A percentile compares a stretch with the other conserved stretches of the same genome.
Evolutionary conservation across 2,329 filamentous ascomycete genomes (phyloP).

Genomic region (Neofusicoccum sp.): DNA sequence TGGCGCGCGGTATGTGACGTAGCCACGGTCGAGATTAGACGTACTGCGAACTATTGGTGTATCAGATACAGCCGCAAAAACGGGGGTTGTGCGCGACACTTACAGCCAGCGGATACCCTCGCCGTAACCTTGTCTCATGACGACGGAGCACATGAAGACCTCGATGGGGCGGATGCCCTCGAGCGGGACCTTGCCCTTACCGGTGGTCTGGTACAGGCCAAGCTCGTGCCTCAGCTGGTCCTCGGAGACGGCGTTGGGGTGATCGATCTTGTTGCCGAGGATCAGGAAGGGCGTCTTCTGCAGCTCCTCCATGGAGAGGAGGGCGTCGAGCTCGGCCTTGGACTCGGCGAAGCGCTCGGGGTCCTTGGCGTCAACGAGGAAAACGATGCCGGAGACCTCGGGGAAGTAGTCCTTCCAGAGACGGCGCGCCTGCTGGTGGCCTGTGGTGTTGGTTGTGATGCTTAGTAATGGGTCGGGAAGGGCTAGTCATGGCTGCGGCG

Average conservation of each 20-base stretch:
- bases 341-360: conserved; percentile 90
- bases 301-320: conserved; percentile 95
- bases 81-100: too few species aligned
- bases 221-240: conserved; percentile 91
- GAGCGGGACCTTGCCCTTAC: conserved; percentile 89
- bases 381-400: conserved; percentile 72
- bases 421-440: conserved; percentile 39
- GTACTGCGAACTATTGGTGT: background rate
- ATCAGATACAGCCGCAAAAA: background rate
- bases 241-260: conserved; percentile 92
- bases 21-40: background rate
- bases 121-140: conserved; percentile 83
- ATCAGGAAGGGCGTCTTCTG: conserved; percentile 93
- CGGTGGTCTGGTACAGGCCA: conserved; percentile 92
- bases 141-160: conserved; percentile 96
- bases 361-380: conserved; percentile 97
- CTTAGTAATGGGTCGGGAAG: conserved; percentile 7
- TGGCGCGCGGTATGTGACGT: background rate
- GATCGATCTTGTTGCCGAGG: conserved; percentile 99
- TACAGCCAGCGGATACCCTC: conserved; percentile 42
- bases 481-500: background rate
- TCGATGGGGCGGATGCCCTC: conserved; percentile 94
- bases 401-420: conserved; percentile 42
- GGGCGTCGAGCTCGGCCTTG: conserved; percentile 91
- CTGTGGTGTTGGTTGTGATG: background rate